A percentile compares a stretch with the other conserved stretches of the same genome.
These are phyloP conservation scores for Zymoseptoria brevis DNA, from an alignment of 2,329 filamentous ascomycete genomes.

Conservation along the genomic window DNA sequence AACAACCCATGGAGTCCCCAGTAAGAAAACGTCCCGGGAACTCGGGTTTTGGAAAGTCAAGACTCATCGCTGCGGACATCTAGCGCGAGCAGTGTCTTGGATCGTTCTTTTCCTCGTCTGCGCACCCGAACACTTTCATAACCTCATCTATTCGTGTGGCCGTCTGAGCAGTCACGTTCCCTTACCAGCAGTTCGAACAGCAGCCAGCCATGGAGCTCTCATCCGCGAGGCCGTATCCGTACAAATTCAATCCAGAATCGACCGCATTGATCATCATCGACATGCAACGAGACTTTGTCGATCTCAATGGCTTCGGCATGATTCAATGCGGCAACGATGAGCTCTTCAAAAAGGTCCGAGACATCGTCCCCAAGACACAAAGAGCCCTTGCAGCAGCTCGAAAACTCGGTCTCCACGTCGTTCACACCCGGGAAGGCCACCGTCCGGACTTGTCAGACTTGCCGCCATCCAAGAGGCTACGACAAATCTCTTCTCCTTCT, in stretches of 20 bases:
- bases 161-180: background rate
- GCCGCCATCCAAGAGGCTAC: constrained; percentile 43
- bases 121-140: too few relatives aligned
- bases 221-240: constrained; percentile 40
- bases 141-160: too few relatives aligned
- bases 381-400: constrained; percentile 37
- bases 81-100: too few relatives aligned
- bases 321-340: constrained; percentile 41
- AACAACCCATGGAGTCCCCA: too few relatives aligned
- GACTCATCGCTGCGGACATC: too few relatives aligned
- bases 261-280: constrained; percentile 46
- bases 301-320: constrained; percentile 44
- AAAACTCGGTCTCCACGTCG: constrained; percentile 36
- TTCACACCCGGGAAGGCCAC: constrained; percentile 46
- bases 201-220: constrained; percentile 24
- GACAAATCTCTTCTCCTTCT: constrained; percentile 42
- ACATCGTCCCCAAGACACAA: constrained; percentile 22
- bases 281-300: constrained; percentile 47
- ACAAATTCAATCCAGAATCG: constrained; percentile 38
- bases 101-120: too few relatives aligned
- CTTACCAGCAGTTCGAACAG: background rate
- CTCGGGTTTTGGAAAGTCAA: too few relatives aligned
- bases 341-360: constrained; percentile 21
- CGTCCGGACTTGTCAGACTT: constrained; percentile 32
- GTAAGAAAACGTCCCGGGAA: too few relatives aligned